Conservation (phyloP, 2,329 filamentous ascomycete genomes). For the Elsinoe fawcettii region DNA sequence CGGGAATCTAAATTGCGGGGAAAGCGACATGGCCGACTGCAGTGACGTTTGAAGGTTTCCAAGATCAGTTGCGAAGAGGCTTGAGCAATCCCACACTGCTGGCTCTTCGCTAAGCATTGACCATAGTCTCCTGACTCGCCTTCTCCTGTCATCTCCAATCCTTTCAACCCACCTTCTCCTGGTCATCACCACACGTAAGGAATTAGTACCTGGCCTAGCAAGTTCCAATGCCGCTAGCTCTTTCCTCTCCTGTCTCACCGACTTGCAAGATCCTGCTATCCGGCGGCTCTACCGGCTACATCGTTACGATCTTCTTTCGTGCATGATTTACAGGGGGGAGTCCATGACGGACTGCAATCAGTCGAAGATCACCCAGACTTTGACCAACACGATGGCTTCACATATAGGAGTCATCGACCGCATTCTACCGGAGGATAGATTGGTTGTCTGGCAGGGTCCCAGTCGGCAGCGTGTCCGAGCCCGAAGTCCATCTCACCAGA, state of each 20-base stretch:
- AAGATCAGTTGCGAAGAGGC: background rate
- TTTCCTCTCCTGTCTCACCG: slow-evolving; percentile 3
- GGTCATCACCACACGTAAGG: background rate
- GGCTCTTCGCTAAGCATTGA: slow-evolving; percentile 6
- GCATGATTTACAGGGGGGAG: background rate
- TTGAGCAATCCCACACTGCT: slow-evolving; percentile 6
- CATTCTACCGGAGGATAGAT: background rate
- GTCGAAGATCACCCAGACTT: background rate
- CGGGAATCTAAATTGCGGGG: background rate
- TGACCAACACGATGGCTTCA: background rate
- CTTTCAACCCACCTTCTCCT: background rate
- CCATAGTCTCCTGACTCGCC: background rate
- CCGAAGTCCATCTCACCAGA: slow-evolving; percentile 1
- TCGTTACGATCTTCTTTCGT: background rate
- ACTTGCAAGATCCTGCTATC: background rate
- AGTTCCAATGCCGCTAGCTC: background rate
- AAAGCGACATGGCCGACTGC: background rate
- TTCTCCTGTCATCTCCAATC: slow-evolving; percentile 1
- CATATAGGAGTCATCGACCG: background rate
- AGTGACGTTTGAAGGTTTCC: background rate
- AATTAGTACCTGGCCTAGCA: background rate
- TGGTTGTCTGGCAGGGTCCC: background rate
- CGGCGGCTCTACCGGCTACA: background rate
- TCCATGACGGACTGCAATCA: background rate
- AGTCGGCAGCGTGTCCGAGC: slow-evolving; percentile 1